A percentile compares a stretch with the other conserved stretches of the same genome.
Conservation (phyloP, 192 early-diverging fungal genomes). For the Mortierella hygrophila region DNA sequence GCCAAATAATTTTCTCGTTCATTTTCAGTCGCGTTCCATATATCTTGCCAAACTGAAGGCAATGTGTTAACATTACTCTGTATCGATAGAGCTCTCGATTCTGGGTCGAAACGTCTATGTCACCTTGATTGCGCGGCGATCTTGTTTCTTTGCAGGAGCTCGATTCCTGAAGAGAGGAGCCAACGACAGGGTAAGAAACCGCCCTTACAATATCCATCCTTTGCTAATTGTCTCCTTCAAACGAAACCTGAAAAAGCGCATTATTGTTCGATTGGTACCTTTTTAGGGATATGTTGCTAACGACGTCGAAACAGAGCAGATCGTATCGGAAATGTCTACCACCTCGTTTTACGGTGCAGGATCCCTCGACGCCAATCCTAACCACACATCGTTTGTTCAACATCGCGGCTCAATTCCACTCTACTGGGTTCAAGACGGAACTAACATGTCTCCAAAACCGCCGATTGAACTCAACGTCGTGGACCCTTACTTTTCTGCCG, state of each 20-base stretch:
- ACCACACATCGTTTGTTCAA: slow-evolving; percentile 95
- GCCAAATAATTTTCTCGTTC: background rate
- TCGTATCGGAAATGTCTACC: slow-evolving; percentile 90
- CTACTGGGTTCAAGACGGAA: slow-evolving; percentile 94
- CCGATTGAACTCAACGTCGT: slow-evolving; percentile 91
- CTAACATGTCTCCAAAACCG: slow-evolving; percentile 95
- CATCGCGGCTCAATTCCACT: slow-evolving; percentile 98
- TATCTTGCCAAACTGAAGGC: no score
- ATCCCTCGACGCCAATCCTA: slow-evolving; percentile 69
- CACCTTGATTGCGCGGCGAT: slow-evolving; percentile 95
- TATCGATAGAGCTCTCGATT: slow-evolving; percentile 81
- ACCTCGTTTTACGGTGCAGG: slow-evolving; percentile 86
- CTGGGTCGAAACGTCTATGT: slow-evolving; percentile 93
- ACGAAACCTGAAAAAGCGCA: background rate
- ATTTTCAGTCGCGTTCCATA: background rate
- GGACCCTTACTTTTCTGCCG: slow-evolving; percentile 94
- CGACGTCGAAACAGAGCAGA: slow-evolving; percentile 99
- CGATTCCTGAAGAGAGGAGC: slow-evolving; percentile 96
- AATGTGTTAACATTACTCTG: background rate
- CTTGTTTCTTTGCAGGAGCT: slow-evolving; percentile 95
- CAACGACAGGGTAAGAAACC: slow-evolving; percentile 78
- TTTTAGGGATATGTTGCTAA: slow-evolving; percentile 95
- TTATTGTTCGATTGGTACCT: background rate
- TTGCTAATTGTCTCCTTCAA: background rate
- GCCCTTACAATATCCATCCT: background rate